Evolutionary conservation across 2,329 filamentous ascomycete genomes (phyloP), one percentile per base, ranked within the genome.

Genomic region (Rutstroemia sydowiana): DNA sequence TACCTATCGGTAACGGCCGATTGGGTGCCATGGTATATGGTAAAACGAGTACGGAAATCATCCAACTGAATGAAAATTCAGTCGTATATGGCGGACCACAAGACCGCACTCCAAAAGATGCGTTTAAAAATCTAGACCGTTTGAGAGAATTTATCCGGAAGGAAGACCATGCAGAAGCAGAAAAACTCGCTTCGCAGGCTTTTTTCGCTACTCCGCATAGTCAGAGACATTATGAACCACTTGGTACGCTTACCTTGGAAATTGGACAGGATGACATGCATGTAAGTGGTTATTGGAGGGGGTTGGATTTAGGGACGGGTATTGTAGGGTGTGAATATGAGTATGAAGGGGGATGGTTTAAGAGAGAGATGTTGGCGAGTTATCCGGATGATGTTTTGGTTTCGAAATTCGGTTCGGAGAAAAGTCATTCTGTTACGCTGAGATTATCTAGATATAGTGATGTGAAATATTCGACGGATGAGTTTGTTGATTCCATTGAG

Each of bases 1-100:
- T 76, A 1, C 74, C 74, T 2, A 65, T 77, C 45, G 74, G 75
- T 9, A 77, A 77, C 58, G 74, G 75, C 20, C 68, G 74, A 44
- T 56, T 68, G 13, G 66, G 66, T 5, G 65, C 63, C 28, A 74
- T 76, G 72, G 61, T 75, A 9, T 71, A 73, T 60, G 72, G 73
- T 23, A 66, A 70, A 21, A 70, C 70, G 4, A 59, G 63, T 28
- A 71, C 65, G 3, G 74, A 76, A 54, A 61, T 70, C 13, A 59
- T 76, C 3, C 68, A 71, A 42, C 61, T 76, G 26, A 76, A 75
- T 45, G 73, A 76, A 55, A 71, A 76, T 54, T 73, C 71, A 2
- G 67, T 73, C 2, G 74, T 70, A 71, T 74, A 73, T 59, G 72
- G 72, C 48, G 71, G 71, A 10, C 66, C 65, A 5, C 71, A 72